Evolutionary conservation across 148 eudicot species (phyloP).

Genomic region (Rhododendron kiyosumense): DNA sequence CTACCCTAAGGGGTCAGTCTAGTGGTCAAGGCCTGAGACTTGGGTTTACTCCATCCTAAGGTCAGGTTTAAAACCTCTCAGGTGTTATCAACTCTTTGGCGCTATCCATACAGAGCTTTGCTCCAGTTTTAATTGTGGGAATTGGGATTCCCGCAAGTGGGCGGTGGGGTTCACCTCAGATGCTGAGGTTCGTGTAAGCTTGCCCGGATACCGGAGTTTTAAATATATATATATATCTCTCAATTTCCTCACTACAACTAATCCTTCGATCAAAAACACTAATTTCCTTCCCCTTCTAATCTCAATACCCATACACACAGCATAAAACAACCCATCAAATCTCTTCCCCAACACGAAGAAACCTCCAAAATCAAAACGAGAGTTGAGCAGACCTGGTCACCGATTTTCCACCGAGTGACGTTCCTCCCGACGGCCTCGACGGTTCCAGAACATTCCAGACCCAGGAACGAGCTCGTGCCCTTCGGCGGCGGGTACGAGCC

Average conservation of each 20-base stretch:
- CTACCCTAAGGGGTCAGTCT: too few relatives aligned
- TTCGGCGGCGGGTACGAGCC: constrained; percentile 68
- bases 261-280: background rate
- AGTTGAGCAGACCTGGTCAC: constrained; percentile 52
- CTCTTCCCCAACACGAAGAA: background rate
- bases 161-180: too few relatives aligned
- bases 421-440: constrained; percentile 50
- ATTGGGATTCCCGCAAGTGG: too few relatives aligned
- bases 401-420: constrained; percentile 78
- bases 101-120: too few relatives aligned
- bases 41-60: too few relatives aligned
- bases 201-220: too few relatives aligned
- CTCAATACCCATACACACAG: background rate
- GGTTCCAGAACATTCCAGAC: constrained; percentile 88
- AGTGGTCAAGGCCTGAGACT: too few relatives aligned
- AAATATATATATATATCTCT: too few relatives aligned
- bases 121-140: too few relatives aligned
- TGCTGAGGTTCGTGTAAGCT: too few relatives aligned
- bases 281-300: background rate
- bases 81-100: too few relatives aligned
- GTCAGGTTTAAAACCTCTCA: too few relatives aligned
- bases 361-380: background rate
- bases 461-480: constrained; percentile 61
- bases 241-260: background rate
- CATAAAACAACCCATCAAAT: background rate